Evolutionary conservation across 2,329 filamentous ascomycete species (phyloP), one percentile per base, ranked within the genome.

Genomic region (Pseudofabraea citricarpa): DNA sequence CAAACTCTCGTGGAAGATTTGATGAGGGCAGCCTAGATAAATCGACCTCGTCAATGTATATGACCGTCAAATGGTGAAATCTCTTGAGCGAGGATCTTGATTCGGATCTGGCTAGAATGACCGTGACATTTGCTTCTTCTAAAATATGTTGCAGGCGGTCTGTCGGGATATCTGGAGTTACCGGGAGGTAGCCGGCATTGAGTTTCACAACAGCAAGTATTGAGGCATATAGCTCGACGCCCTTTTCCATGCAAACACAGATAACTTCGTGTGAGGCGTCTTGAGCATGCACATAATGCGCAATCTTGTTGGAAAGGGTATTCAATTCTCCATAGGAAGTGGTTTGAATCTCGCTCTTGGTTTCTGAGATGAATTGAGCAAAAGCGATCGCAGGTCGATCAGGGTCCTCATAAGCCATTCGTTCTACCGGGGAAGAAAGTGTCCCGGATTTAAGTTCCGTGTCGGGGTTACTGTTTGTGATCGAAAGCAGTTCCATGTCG

Each of bases 181-280:
- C 70, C 0, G 89, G 88, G n/a, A 95, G 65, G 56, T 94, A 93
- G 6, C 82, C 87, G 55, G 81, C 83, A 7, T 88, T 87, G 5
- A 79, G 69, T 56, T 94, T 94, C 23, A 88, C 63, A 18, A 83
- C 75, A 1, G 80, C 89, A 22, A 95, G 69, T 20, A 95, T 87
- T 0, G 81, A 74, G 21, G 82, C 71, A 56, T 95, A 95, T 1
- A 94, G 66, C 20, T 80, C 63, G 1, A 80, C 61, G 0, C 83
- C 90, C 58, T 93, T 94, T 18, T 90, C 78, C 76, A 94, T 83
- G 36, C 84, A 71, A 35, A 95, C 76, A 24, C 81, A 82, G n/a
- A 94, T 69, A 8, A 87, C 65, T 13, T 79, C 70, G 6, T 81
- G 62, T 1, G 61, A 48, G 0, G 74, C 66, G 0, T 74, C 73